Evolutionary conservation across 179 eudicot species (phyloP).

Genomic region (Silene coronaria): DNA sequence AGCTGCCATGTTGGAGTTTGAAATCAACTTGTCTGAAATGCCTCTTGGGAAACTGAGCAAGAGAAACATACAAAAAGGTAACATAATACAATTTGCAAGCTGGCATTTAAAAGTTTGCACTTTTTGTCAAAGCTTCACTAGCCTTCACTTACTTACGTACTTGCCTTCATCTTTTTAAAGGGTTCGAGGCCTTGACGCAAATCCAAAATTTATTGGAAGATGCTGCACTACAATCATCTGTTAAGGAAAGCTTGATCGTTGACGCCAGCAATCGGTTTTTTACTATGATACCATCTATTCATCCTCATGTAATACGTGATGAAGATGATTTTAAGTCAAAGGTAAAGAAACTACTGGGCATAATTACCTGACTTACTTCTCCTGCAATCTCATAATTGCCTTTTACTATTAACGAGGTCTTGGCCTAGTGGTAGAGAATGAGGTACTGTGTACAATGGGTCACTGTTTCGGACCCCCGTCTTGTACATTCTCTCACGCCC

Average conservation of each 20-base stretch:
- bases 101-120: not conserved
- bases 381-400: not conserved
- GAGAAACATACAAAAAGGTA: conserved; percentile 89
- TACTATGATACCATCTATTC: conserved; percentile 90
- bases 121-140: not conserved
- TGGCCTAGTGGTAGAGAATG: too few relatives aligned
- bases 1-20: conserved; percentile 98
- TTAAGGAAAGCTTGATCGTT: conserved; percentile 67
- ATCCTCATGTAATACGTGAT: conserved; percentile 85
- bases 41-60: conserved; percentile 98
- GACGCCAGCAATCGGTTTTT: conserved; percentile 98
- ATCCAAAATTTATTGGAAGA: conserved; percentile 64
- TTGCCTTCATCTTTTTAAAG: conserved; percentile 30
- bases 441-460: too few relatives aligned
- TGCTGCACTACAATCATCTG: conserved; percentile 39
- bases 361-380: not conserved
- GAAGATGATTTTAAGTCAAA: conserved; percentile 90
- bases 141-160: not conserved
- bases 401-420: not conserved
- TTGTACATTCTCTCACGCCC: too few relatives aligned
- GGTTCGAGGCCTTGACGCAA: conserved; percentile 95
- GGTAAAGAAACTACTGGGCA: conserved; percentile 37
- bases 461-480: too few relatives aligned
- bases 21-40: conserved; percentile 97
- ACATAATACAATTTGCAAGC: not conserved